These are phyloP conservation scores for Leptomonas seymouri DNA, from an alignment of 208 protist species.

Conservation along the genomic window DNA sequence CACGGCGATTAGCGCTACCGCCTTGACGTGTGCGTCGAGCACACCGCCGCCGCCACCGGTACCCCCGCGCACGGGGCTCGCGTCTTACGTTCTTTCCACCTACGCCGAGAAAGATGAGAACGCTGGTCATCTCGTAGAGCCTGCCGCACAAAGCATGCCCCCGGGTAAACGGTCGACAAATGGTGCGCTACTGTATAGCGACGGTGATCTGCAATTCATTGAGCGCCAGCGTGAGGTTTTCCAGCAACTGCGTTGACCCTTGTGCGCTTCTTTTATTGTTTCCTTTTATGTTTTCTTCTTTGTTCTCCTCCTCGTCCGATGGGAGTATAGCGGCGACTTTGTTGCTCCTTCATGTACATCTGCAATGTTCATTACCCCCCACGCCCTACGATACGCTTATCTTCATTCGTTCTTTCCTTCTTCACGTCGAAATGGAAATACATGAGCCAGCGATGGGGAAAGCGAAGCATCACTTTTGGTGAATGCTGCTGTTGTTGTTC, in stretches of 20 bases:
- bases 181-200: constrained; percentile 15
- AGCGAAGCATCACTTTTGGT: not conserved
- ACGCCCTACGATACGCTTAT: too few species aligned
- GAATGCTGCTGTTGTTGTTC: not conserved
- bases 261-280: not conserved
- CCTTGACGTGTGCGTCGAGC: not conserved
- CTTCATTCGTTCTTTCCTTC: not conserved
- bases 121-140: not conserved
- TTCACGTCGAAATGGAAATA: not conserved
- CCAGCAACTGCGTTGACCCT: constrained; percentile 8
- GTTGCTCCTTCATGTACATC: not conserved
- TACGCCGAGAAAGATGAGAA: constrained; percentile 9
- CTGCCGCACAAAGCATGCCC: not conserved
- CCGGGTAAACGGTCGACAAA: not conserved
- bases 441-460: too few species aligned
- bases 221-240: constrained; percentile 29
- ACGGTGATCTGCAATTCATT: constrained; percentile 35
- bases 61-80: constrained; percentile 29
- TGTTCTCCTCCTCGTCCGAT: too few species aligned
- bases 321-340: not conserved
- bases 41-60: constrained; percentile 22
- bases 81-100: constrained; percentile 27
- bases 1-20: constrained; percentile 17
- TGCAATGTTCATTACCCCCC: not conserved
- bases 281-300: not conserved